Conservation (phyloP, 2,329 filamentous ascomycete genomes). For the Verticillium longisporum region DNA sequence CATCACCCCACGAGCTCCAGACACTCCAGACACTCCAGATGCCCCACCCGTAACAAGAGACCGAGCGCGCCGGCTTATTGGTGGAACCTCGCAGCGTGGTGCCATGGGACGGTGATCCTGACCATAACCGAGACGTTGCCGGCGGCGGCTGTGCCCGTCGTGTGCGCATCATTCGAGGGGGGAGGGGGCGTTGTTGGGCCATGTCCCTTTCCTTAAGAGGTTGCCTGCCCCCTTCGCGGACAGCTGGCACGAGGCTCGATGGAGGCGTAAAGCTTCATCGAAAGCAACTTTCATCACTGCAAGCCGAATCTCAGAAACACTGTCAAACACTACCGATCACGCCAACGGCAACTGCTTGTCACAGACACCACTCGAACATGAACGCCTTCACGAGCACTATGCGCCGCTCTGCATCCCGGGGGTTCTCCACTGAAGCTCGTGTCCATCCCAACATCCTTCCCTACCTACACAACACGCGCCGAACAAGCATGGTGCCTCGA, state of each 20-base stretch:
- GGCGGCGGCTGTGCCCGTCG: neutral
- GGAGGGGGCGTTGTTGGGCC: neutral
- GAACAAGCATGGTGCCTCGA: constrained; percentile 16
- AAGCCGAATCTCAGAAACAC: too few relatives aligned
- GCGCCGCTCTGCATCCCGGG: constrained; percentile 13
- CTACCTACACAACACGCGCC: constrained; percentile 19
- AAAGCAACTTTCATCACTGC: neutral
- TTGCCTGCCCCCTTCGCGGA: neutral
- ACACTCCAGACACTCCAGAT: neutral
- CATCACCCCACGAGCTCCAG: neutral
- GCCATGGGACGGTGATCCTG: neutral
- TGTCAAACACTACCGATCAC: too few relatives aligned
- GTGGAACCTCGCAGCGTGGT: neutral
- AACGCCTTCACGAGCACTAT: constrained; percentile 2
- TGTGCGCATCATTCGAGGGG: neutral
- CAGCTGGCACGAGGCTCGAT: neutral
- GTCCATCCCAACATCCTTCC: constrained; percentile 25
- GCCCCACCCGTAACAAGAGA: neutral
- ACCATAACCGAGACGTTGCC: neutral
- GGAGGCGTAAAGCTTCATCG: neutral
- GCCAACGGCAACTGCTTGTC: too few relatives aligned
- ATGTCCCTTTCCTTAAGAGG: neutral
- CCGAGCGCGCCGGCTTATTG: neutral
- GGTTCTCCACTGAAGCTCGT: constrained; percentile 25
- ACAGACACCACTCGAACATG: neutral